phyloP scores from a whole-genome alignment of 2,329 filamentous ascomycete genomes.

The Ceratocystis cacaofunesta region DNA sequence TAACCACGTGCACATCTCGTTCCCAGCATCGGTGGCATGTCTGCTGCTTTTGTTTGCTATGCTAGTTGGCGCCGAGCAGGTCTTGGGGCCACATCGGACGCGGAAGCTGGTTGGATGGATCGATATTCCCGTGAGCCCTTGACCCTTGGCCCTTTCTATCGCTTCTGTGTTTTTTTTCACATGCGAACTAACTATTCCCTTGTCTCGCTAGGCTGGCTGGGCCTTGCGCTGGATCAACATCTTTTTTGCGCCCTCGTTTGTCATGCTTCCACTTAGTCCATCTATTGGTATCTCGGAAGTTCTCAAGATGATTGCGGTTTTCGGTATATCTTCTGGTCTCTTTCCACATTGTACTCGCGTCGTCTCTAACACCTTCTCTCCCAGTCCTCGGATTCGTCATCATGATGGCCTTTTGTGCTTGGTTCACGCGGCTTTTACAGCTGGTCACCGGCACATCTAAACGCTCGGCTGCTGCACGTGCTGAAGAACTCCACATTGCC shows the following conservation, averaged over 20 bases:
- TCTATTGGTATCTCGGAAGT: conserved; percentile 39
- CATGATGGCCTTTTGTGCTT: conserved; percentile 38
- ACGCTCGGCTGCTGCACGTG: conserved; percentile 34
- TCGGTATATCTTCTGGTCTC: conserved; percentile 28
- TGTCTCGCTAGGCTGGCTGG: conserved; percentile 35
- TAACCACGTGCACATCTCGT: conserved; percentile 34
- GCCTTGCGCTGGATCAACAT: conserved; percentile 43
- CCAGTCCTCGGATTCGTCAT: conserved; percentile 40
- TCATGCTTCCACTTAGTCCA: conserved; percentile 42
- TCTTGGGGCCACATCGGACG: conserved; percentile 35
- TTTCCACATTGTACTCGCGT: neutral
- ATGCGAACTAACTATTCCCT: neutral
- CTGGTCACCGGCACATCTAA: conserved; percentile 37
- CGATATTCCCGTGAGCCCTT: conserved; percentile 35
- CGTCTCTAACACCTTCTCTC: neutral
- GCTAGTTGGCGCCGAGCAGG: conserved; percentile 32
- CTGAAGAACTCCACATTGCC: conserved; percentile 30
- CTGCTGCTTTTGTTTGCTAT: conserved; percentile 39
- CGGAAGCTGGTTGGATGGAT: conserved; percentile 34
- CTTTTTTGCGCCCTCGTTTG: conserved; percentile 45
- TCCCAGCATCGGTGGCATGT: conserved; percentile 45
- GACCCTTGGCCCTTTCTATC: neutral
- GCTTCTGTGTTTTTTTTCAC: neutral
- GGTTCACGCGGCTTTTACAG: conserved; percentile 39
- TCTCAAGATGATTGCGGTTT: conserved; percentile 43